Percentiles rank a stretch among this genome's conserved stretches.
These are phyloP conservation scores for Drechslerella coelobrocha DNA, from an alignment of 2,329 filamentous ascomycete genomes.

Conservation along the genomic window DNA sequence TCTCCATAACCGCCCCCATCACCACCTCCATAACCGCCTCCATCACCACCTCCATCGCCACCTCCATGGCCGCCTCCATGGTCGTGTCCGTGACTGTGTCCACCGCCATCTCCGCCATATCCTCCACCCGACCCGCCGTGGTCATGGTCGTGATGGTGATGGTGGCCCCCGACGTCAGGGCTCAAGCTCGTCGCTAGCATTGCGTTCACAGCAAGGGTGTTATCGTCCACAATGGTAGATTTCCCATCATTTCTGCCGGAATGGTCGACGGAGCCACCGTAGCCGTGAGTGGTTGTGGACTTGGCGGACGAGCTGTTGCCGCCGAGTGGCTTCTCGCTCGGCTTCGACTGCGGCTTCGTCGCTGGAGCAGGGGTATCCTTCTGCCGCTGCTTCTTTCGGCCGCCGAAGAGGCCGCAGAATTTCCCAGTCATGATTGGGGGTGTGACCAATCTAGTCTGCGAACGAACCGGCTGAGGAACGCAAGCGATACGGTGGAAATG, in stretches of 20 bases:
- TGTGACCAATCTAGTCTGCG: background rate
- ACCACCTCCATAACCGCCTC: background rate
- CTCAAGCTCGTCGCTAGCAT: slow-evolving; percentile 22
- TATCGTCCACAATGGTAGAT: background rate
- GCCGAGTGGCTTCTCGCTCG: background rate
- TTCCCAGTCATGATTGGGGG: slow-evolving; percentile 15
- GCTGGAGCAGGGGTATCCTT: background rate
- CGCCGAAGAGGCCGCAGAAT: slow-evolving; percentile 19
- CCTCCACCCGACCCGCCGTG: background rate
- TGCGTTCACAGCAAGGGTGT: slow-evolving; percentile 16
- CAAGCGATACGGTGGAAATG: no score
- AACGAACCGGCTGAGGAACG: no score
- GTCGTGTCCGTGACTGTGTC: background rate
- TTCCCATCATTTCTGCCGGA: background rate
- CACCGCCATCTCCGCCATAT: background rate
- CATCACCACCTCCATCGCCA: slow-evolving; percentile 1
- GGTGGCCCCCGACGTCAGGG: background rate
- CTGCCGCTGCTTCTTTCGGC: slow-evolving; percentile 18
- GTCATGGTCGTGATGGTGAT: background rate
- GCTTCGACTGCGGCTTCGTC: background rate
- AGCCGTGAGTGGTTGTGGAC: background rate
- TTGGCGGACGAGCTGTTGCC: background rate
- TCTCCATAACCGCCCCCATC: background rate
- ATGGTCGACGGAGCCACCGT: no score
- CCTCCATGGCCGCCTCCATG: slow-evolving; percentile 4